Evolutionary conservation across 2,329 filamentous ascomycete species (phyloP), one percentile per base, ranked within the genome.

Genomic region (Chalara sp.): DNA sequence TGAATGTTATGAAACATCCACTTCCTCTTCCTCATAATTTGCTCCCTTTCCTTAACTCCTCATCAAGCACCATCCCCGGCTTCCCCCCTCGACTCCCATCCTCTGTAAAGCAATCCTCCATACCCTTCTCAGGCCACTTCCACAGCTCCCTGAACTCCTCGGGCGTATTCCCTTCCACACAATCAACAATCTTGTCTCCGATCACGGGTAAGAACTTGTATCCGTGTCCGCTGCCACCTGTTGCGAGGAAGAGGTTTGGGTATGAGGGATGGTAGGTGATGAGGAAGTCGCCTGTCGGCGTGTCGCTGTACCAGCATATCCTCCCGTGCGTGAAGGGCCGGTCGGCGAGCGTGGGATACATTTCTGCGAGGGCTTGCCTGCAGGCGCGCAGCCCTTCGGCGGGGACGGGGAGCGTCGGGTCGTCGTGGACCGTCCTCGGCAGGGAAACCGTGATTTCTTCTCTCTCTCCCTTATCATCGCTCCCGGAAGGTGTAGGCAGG

Each of bases 231-330:
- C 70, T 71, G 0, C 73, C 74, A 0, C 73, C 76, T 0, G 72
- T 75, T 0, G 73, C 75, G 1, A 78, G 32, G 52, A 78, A 78
- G 0, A 78, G 54, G 1, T 72, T 70, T 2, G 69, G 58, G 6
- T 73, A 66, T 2, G 52, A 52, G 0, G 80, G 80, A 53, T 84
- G 79, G 50, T 76, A 70, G 21, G 76, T 74, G 29, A 84, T 72
- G 44, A 84, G 71, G 61, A 84, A 85, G 56, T 85, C 76, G 1
- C 79, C 80, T n/a, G 73, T 72, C 0, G 79, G 79, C 51, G 81
- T 84, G 65, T 84, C 81, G 4, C 76, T 80, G 58, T 84, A 84
- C 81, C 81, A 84, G 58, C 81, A 84, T 41, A 84, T 65, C 5
- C 79, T 68, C 5, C 72, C 74, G 8, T 70, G 66, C 8, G 68